These are phyloP conservation scores for Elongisporangium anandrum DNA, from an alignment of 352 stramenopile genomes.

Conservation along the genomic window DNA sequence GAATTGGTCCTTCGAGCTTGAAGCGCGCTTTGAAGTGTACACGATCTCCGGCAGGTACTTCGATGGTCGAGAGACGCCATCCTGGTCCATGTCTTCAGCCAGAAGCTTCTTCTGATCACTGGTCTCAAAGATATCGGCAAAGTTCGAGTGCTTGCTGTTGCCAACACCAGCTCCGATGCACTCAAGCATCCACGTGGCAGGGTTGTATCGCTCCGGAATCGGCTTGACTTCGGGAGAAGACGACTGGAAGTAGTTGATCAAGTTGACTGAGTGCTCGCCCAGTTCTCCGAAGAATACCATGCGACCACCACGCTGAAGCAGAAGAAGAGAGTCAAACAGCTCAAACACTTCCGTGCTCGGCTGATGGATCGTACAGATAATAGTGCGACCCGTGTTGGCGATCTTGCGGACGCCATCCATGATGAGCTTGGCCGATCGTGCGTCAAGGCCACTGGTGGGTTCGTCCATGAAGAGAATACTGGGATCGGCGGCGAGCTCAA, in stretches of 20 bases:
- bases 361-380: no score
- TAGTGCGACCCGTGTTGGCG: no score
- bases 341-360: no score
- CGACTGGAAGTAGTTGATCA: constrained; percentile 54
- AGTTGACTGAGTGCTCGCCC: constrained; percentile 25
- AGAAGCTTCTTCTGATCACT: constrained; percentile 29
- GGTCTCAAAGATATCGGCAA: constrained; percentile 27
- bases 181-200: constrained; percentile 88
- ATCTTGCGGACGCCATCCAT: no score
- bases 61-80: constrained; percentile 31
- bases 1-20: constrained; percentile 17
- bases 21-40: constrained; percentile 34
- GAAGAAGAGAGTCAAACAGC: no score
- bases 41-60: constrained; percentile 25
- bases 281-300: constrained; percentile 60
- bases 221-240: constrained; percentile 29
- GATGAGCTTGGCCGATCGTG: no score
- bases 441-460: constrained; percentile 45
- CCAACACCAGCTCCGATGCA: constrained; percentile 53
- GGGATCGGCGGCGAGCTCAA: constrained; percentile 79
- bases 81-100: constrained; percentile 31
- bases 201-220: constrained; percentile 84
- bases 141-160: constrained; percentile 20
- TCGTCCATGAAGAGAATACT: constrained; percentile 71
- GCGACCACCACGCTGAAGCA: constrained; percentile 40